Base-by-base conservation (phyloP, 2,329 filamentous ascomycete species). In the Alternaria tenuissima region DNA sequence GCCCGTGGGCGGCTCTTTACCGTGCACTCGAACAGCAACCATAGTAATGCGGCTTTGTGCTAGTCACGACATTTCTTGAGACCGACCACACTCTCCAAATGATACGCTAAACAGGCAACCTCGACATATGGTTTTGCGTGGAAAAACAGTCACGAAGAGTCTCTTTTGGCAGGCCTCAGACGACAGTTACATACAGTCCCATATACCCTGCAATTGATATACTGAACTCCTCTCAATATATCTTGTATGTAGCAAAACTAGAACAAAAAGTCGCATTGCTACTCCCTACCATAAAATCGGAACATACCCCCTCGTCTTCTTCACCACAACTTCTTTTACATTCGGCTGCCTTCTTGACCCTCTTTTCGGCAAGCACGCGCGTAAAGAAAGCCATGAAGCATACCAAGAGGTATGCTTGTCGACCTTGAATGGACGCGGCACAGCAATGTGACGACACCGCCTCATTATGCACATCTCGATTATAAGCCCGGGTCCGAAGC, bases 401-500 rank as follows among this genome's bases (percentile, higher is more conserved):
- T n/a, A 47, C 53, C 47, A 52, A 20, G 28, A 57, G 8, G n/a
- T 41, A 42, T 41, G 34, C 4, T 8, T 14, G n/a, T n/a, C 14
- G 16, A 47, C 1, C 18, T 18, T 36, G 2, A 36, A 24, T 16
- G 14, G 22, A 8, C 4, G 5, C 16, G 41, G 2, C 14, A 20
- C 9, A 11, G 5, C 11, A 26, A 16, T 7, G 7, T 36, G 16
- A 8, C 34, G 58, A 53, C 34, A 63, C 42, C 87, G 80, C 77
- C 84, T 88, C 68, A 91, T 75, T 78, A 91, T 82, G 72, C 87
- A 88, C 85, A 89, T 89, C 78, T 91, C 89, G 30, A 91, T 84
- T 5, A 86, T 76, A 64, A 92, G 87, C 0, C 89, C 89, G 0
- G 89, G 89, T 0, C 89, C 89, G 71, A 92, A 92, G 2, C 89